Base-by-base conservation (phyloP, 352 stramenopile species). In the Globisporangium parvum region DNA sequence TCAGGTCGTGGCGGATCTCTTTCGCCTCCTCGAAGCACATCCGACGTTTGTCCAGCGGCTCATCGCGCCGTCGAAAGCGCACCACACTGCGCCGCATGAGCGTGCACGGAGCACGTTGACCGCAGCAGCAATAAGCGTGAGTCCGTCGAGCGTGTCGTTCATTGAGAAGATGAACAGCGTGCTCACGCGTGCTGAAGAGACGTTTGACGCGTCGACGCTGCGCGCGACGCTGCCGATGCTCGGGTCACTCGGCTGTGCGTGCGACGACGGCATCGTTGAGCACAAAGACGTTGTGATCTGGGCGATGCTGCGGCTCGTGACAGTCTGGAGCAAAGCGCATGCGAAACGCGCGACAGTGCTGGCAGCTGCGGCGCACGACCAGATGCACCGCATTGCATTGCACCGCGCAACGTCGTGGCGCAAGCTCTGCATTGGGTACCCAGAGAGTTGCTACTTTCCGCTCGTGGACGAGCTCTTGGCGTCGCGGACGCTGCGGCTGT, bases 391-490 rank as follows among this genome's bases (percentile, higher is more conserved):
- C 8, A 78, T 88, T 14, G 79, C 69, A 24, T 15, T 49, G 15
- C 58, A 67, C 21, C 71, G 85, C 24, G 28, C 57, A 20, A 47
- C 81, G 14, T 85, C 77, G 12, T 90, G 80, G 80, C 70, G 73
- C 50, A 60, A 61, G 44, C 47, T 88, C 17, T 90, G 71, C 33
- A 46, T 75, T 23, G 72, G 85, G 18, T 78, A 80, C 51, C 71
- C 80, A 31, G 73, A 85, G 18, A 49, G 66, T 14, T 71, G 78
- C 26, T 87, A 87, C 37, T 78, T 73, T 48, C 54, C 67, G 11
- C 60, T 90, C 26, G 60, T 87, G n/a, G 73, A 88, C 26, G 64
- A 83, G 54, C 50, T 90, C 21, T 31, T 90, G 28, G 33, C 67
- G 47, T 73, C 60, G 18, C n/a, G 48, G 18, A 71, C 53, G 1